Percentiles rank a stretch among this genome's conserved stretches.
phyloP scores from a whole-genome alignment of 2,329 filamentous ascomycete species.

The Aspergillus fumigatiaffinis region DNA sequence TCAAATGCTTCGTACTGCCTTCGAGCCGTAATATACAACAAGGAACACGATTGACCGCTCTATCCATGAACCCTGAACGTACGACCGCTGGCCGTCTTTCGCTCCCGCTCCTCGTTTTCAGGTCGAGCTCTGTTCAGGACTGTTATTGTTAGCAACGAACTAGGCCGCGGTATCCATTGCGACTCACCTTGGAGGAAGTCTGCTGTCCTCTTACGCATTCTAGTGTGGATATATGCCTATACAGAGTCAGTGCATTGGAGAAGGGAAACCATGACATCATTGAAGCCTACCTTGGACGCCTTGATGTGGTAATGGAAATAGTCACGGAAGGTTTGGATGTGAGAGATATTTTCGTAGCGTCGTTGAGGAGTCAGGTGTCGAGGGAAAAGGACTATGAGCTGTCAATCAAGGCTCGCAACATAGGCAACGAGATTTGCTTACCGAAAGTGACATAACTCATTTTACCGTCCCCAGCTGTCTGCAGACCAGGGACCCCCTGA shows the following conservation, averaged over 20 bases:
- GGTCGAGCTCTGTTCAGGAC: constrained; percentile 94
- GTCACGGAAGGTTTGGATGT: constrained; percentile 99
- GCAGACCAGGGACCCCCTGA: constrained; percentile 79
- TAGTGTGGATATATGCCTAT: constrained; percentile 91
- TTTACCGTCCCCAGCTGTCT: constrained; percentile 70
- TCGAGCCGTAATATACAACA: constrained; percentile 22
- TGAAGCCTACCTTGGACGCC: constrained; percentile 70
- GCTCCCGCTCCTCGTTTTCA: constrained; percentile 94
- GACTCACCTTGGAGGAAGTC: constrained; percentile 90
- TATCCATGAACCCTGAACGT: constrained; percentile 70
- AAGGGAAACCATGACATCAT: background rate
- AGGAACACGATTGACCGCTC: constrained; percentile 12
- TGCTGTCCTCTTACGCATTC: constrained; percentile 95
- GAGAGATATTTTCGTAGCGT: constrained; percentile 92
- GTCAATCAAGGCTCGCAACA: constrained; percentile 10
- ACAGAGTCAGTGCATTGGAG: constrained; percentile 4
- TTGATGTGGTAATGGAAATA: constrained; percentile 99
- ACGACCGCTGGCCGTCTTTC: constrained; percentile 94
- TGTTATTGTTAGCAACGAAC: constrained; percentile 43
- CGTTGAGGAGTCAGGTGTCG: constrained; percentile 87
- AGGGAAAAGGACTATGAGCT: constrained; percentile 75
- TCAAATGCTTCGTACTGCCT: constrained; percentile 5
- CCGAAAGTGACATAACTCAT: constrained; percentile 98
- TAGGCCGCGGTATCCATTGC: background rate
- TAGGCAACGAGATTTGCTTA: constrained; percentile 41